Percentiles rank a stretch among this genome's conserved stretches.
phyloP scores from a whole-genome alignment of 2,329 filamentous ascomycete genomes.

The Colletotrichum sp. region DNA sequence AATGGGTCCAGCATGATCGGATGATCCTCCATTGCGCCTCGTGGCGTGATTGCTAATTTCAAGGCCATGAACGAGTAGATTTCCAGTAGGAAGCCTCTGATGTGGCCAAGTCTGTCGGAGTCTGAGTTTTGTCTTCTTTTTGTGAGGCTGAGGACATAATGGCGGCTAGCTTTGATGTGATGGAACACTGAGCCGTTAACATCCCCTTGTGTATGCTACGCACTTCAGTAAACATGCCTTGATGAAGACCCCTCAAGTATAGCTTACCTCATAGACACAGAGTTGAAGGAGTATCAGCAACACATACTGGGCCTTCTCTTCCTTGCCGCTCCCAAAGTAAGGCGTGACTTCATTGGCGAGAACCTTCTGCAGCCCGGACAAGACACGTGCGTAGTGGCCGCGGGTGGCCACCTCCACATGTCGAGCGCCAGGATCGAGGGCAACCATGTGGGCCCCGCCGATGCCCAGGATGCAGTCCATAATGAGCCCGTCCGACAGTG shows the following conservation, averaged over 20 bases:
- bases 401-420: neutral
- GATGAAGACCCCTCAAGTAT: neutral
- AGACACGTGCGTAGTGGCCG: neutral
- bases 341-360: neutral
- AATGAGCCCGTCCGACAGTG: neutral
- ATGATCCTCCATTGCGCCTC: neutral
- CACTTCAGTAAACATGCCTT: neutral
- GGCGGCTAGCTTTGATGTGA: neutral
- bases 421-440: fast-evolving
- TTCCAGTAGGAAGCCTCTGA: neutral
- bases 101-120: neutral
- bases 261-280: neutral
- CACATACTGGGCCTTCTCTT: neutral
- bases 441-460: neutral
- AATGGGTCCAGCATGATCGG: neutral
- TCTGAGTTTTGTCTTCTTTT: fast-evolving
- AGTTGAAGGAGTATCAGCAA: neutral
- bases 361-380: neutral
- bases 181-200: neutral
- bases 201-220: neutral
- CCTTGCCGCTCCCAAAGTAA: neutral
- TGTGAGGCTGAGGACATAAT: neutral
- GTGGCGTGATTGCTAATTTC: neutral
- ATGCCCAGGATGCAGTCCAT: neutral
- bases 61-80: neutral